Conservation (phyloP, 148 eudicot genomes). For the Dianthus caryophyllus region DNA sequence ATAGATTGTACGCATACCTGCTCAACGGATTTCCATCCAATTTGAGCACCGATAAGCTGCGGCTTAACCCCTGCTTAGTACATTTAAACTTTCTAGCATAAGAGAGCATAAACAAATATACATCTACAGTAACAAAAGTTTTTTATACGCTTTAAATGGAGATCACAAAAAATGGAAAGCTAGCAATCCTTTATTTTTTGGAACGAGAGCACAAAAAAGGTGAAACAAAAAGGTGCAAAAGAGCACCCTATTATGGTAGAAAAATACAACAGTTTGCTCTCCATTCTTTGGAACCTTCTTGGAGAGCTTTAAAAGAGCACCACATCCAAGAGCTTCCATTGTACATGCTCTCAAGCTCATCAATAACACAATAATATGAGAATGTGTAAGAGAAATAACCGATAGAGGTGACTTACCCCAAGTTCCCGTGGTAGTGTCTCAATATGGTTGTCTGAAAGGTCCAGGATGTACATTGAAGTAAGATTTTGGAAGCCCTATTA, state of each 20-base stretch:
- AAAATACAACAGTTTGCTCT: no score
- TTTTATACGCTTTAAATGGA: no score
- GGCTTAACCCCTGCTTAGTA: slow-evolving; percentile 76
- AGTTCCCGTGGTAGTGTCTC: slow-evolving; percentile 63
- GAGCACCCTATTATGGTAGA: no score
- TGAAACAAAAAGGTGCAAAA: no score
- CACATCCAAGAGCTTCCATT: no score
- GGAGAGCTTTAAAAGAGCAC: no score
- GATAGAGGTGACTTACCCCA: slow-evolving; percentile 44
- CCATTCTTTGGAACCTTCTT: no score
- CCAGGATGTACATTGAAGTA: slow-evolving; percentile 70
- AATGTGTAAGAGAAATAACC: background rate
- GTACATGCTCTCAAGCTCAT: background rate
- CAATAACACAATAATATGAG: background rate
- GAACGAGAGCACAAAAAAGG: no score
- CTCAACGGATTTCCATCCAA: slow-evolving; percentile 91
- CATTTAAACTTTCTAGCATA: no score
- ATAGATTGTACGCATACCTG: slow-evolving; percentile 43
- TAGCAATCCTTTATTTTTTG: no score
- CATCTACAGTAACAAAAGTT: background rate
- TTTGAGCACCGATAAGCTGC: slow-evolving; percentile 72
- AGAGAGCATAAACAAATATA: no score
- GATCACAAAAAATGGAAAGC: no score
- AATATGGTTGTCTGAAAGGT: slow-evolving; percentile 78
- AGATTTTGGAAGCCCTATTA: slow-evolving; percentile 71